A percentile compares a stretch with the other conserved stretches of the same genome.
These are phyloP conservation scores for Stephania cephalantha DNA, from an alignment of 164 flowering plant genomes.

Conservation along the genomic window DNA sequence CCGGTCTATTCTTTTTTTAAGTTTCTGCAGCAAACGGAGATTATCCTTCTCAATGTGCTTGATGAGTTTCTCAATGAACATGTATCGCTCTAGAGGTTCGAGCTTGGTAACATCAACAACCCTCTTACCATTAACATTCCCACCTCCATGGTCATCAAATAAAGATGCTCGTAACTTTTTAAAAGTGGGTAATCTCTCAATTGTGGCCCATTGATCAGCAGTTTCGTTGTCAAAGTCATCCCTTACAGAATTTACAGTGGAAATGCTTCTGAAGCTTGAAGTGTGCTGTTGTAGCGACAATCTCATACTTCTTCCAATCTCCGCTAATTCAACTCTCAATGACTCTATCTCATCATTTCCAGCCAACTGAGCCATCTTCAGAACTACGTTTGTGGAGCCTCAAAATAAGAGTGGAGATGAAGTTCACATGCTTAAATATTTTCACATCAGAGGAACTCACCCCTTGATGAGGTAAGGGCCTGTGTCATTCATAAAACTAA, in stretches of 20 bases:
- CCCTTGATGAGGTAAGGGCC: conserved; percentile 7
- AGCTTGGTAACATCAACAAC: conserved; percentile 41
- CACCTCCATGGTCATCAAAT: conserved; percentile 15
- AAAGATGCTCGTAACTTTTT: conserved; percentile 48
- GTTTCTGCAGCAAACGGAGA: conserved; percentile 43
- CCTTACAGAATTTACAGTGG: conserved; percentile 21
- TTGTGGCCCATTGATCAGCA: conserved; percentile 53
- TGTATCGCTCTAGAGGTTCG: conserved; percentile 42
- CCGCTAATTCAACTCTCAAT: conserved; percentile 42
- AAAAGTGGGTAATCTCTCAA: conserved; percentile 56
- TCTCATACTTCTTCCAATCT: conserved; percentile 54
- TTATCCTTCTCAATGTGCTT: conserved; percentile 63
- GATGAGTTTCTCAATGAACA: conserved; percentile 55
- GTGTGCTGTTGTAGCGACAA: conserved; percentile 35
- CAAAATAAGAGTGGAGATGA: background rate
- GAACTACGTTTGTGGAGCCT: conserved; percentile 7
- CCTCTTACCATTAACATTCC: conserved; percentile 21
- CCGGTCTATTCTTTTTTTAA: conserved; percentile 56
- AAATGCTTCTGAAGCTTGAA: conserved; percentile 38
- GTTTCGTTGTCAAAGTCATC: conserved; percentile 33
- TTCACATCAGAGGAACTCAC: background rate
- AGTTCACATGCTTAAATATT: background rate
- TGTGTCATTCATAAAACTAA: conserved; percentile 5
- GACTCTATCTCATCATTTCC: conserved; percentile 51
- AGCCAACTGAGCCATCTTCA: conserved; percentile 50